Evolutionary conservation across 1,139 yeast genomes (phyloP).

Genomic region (Saccharomyces hybrid): DNA sequence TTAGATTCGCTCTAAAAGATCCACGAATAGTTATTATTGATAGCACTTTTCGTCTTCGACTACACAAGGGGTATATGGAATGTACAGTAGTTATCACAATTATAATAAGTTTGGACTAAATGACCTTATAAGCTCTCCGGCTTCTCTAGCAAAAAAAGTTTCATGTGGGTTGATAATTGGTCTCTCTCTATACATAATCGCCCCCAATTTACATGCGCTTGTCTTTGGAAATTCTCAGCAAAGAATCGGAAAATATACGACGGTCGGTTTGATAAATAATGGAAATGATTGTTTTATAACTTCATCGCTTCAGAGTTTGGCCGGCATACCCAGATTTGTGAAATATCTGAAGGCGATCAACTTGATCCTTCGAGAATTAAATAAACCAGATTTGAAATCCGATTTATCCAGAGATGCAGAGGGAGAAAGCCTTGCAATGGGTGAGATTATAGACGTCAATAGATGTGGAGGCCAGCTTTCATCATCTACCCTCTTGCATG

Average conservation of each 20-base stretch:
- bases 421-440: background rate
- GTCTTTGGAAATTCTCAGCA: constrained; percentile 12
- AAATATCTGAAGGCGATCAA: constrained; percentile 47
- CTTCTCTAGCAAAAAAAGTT: background rate
- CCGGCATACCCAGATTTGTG: constrained; percentile 57
- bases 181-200: constrained; percentile 7
- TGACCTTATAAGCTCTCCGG: background rate
- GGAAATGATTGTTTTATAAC: constrained; percentile 92
- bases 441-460: background rate
- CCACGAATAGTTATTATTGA: background rate
- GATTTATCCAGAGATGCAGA: background rate
- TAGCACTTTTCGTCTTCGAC: background rate
- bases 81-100: background rate
- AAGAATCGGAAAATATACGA: constrained; percentile 65
- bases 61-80: background rate
- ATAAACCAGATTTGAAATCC: background rate
- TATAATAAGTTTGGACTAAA: background rate
- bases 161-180: constrained; percentile 2
- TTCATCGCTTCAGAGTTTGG: constrained; percentile 79
- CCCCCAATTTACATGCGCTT: constrained; percentile 5
- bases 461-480: background rate
- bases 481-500: constrained; percentile 6
- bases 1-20: background rate
- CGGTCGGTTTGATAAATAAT: constrained; percentile 64
- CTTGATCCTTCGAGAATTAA: constrained; percentile 15